A percentile compares a stretch with the other conserved stretches of the same genome.
These are phyloP conservation scores for Mycena galericulata DNA, from an alignment of 768 basidiomycete genomes.

Conservation along the genomic window DNA sequence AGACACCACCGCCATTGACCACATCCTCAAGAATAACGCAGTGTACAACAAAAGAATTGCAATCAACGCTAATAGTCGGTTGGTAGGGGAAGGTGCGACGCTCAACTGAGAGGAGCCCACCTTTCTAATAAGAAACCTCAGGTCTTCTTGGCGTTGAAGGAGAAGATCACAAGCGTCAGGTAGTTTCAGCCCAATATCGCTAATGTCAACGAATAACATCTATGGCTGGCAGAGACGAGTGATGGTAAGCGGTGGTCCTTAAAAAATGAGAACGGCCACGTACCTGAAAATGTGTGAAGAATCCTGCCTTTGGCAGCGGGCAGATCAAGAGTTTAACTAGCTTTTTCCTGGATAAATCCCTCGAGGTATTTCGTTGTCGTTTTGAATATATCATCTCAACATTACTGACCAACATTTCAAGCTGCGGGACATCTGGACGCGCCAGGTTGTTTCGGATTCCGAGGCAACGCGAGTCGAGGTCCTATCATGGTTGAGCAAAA, in stretches of 20 bases:
- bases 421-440: constrained; percentile 24
- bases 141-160: constrained; percentile 17
- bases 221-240: constrained; percentile 5
- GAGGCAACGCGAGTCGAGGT: constrained; percentile 10
- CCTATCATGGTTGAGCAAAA: constrained; percentile 11
- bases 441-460: not conserved
- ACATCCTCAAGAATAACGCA: not conserved
- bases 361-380: constrained; percentile 42
- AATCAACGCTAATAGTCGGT: not conserved
- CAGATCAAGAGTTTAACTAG: constrained; percentile 52
- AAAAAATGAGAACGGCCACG: not conserved
- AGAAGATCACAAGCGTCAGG: constrained; percentile 24
- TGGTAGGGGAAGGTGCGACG: constrained; percentile 10
- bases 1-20: not conserved
- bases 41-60: not conserved
- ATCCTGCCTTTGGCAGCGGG: constrained; percentile 56
- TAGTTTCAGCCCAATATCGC: not conserved
- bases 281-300: constrained; percentile 37
- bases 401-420: not conserved
- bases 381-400: not conserved
- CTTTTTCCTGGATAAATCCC: constrained; percentile 50
- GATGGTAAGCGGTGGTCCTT: not conserved
- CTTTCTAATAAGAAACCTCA: not conserved
- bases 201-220: too few species aligned
- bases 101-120: not conserved